phyloP scores from a whole-genome alignment of 2,329 filamentous ascomycete genomes.

The Neofusicoccum sp. region DNA sequence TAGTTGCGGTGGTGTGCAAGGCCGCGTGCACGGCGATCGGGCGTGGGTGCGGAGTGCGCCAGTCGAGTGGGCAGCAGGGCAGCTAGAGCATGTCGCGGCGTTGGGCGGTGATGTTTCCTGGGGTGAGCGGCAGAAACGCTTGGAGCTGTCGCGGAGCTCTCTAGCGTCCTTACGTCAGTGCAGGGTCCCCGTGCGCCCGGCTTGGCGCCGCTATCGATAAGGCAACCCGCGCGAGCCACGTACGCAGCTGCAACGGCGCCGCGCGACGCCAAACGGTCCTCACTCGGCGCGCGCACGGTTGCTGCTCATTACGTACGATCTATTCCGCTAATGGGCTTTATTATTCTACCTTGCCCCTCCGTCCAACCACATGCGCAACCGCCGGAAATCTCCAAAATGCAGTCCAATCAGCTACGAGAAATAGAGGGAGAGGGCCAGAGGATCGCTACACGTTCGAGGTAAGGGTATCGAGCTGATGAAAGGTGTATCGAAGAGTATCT shows the following conservation, averaged over 20 bases:
- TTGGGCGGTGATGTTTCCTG: constrained; percentile 1
- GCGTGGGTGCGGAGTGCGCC: neutral
- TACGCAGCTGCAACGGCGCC: neutral
- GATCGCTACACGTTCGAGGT: neutral
- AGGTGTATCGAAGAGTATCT: constrained; percentile 6
- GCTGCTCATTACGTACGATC: constrained; percentile 3
- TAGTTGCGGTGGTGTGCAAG: neutral
- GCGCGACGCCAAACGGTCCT: neutral
- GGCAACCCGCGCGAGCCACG: neutral
- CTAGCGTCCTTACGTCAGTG: neutral
- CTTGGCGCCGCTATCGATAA: neutral
- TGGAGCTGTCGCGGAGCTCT: neutral
- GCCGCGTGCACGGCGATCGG: neutral
- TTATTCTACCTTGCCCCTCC: constrained; percentile 8
- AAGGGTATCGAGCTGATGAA: constrained; percentile 10
- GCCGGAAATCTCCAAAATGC: neutral
- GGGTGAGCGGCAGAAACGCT: neutral
- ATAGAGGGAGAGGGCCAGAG: neutral
- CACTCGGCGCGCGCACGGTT: neutral
- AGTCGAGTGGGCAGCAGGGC: neutral
- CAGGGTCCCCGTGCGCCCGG: neutral
- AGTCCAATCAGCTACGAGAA: neutral
- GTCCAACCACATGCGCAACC: neutral
- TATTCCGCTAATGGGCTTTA: neutral
- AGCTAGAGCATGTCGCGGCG: neutral